phyloP scores from a whole-genome alignment of 139 green algal genomes.

The Limnomonas spitsbergensis region DNA sequence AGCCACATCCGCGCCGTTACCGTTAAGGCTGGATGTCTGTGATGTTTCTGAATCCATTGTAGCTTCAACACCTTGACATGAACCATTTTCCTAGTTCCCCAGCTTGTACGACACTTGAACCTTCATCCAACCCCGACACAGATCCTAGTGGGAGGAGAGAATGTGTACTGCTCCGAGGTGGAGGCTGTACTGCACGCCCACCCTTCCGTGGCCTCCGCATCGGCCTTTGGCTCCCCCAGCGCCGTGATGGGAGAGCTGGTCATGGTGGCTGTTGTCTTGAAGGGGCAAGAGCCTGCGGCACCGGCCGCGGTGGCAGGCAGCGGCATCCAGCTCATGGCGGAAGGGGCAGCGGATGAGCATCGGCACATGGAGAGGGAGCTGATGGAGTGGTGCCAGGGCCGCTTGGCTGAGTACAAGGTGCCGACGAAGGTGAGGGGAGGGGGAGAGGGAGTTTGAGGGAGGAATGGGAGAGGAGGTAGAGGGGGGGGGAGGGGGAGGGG shows the following conservation, averaged over 20 bases:
- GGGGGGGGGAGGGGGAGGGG: no score
- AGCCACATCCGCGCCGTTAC: no score
- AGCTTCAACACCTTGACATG: no score
- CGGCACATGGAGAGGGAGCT: slow-evolving; percentile 53
- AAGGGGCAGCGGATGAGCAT: no score
- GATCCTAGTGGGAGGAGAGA: slow-evolving; percentile 75
- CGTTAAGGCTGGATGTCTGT: no score
- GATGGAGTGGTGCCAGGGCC: slow-evolving; percentile 61
- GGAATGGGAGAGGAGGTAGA: no score
- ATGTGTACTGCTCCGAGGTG: slow-evolving; percentile 88
- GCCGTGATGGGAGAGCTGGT: slow-evolving; percentile 76
- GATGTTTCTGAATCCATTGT: no score
- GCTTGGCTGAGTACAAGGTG: slow-evolving; percentile 76
- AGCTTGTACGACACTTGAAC: no score
- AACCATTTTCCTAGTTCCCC: no score
- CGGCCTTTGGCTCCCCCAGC: slow-evolving; percentile 76
- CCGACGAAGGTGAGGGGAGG: neutral
- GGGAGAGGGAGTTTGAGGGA: no score
- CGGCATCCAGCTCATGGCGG: no score
- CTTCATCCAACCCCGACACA: no score
- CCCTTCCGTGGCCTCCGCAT: slow-evolving; percentile 60
- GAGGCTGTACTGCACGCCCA: slow-evolving; percentile 76
- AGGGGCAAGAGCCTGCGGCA: neutral
- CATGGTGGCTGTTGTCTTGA: slow-evolving; percentile 45
- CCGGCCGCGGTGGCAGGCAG: neutral